Base-by-base conservation (phyloP, 257 asterid species). In the Mitragyna speciosa region DNA sequence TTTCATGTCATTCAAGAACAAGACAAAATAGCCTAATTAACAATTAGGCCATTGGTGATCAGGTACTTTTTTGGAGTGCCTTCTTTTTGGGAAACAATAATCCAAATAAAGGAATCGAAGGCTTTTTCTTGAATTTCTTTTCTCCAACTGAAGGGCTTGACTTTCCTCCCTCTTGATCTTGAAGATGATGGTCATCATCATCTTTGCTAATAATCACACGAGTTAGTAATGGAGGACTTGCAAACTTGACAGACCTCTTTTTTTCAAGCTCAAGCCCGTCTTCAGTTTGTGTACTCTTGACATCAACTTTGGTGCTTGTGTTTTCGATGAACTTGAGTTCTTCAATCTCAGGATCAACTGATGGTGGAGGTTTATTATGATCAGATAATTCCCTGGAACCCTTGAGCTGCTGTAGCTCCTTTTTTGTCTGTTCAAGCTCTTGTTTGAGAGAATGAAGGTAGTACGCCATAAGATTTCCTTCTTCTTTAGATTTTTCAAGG, bases 181-280 rank as follows among this genome's bases (percentile, higher is more conserved):
- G 39, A 36, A 36, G 39, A 36, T 33, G 76, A 28, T 41, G 84
- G 26, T 81, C 72, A 6, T 36, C 81, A 6, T 15, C 84, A 11
- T 87, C 89, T 26, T 66, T 54, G 70, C 70, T 86, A 2, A 77
- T 81, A 3, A 91, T 85, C 79, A 87, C 84, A 73, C 89, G 86
- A 24, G 90, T 85, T 7, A 91, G 86, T 84, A 85, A 12, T 2
- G 95, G 98, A 24, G 94, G 92, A 82, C 88, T 91, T 0, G 96
- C 98, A 78, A 94, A 94, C 83, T 91, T 94, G 65, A 94, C 97
- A 0, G 94, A 89, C 77, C 97, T 89, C 80, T 89, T 94, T 85
- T 87, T 92, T 66, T 94, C 78, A 19, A 78, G 81, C 65, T 82
- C 65, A 12, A 72, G 28, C 51, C 59, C 77, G 5, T 26, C 65